A percentile compares a stretch with the other conserved stretches of the same genome.
Conservation (phyloP, 768 basidiomycete species). For the Exidia glandulosa region DNA sequence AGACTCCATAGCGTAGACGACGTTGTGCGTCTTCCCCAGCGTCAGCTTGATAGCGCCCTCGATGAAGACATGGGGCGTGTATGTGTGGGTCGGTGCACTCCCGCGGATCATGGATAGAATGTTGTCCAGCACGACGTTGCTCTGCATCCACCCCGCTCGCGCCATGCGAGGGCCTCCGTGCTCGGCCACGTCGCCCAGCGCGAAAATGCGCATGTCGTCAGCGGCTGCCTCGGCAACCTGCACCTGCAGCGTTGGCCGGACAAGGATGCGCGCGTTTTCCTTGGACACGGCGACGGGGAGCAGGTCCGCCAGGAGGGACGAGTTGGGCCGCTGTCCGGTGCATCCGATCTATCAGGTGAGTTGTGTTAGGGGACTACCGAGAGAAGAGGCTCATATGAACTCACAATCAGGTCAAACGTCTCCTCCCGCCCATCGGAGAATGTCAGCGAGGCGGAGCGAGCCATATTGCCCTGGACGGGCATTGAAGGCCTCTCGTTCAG, state of each 20-base stretch:
- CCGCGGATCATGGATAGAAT: slow-evolving; percentile 33
- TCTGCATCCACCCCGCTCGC: slow-evolving; percentile 19
- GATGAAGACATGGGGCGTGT: neutral
- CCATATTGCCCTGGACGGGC: slow-evolving; percentile 21
- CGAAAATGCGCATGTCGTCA: slow-evolving; percentile 33
- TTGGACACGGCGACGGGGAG: no score
- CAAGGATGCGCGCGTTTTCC: neutral
- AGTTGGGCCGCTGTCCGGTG: slow-evolving; percentile 21
- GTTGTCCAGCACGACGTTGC: slow-evolving; percentile 43
- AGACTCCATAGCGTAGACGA: neutral
- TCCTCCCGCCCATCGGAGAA: no score
- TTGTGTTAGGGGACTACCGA: neutral
- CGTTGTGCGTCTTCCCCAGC: neutral
- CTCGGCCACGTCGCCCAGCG: slow-evolving; percentile 51
- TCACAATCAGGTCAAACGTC: no score
- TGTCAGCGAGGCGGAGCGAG: neutral
- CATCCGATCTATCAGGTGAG: slow-evolving; percentile 15
- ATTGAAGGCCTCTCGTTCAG: slow-evolving; percentile 46
- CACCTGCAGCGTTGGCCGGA: slow-evolving; percentile 8
- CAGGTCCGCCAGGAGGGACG: slow-evolving; percentile 12
- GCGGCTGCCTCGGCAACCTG: slow-evolving; percentile 16
- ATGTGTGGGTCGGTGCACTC: neutral
- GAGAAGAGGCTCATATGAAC: neutral
- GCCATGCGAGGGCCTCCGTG: slow-evolving; percentile 51
- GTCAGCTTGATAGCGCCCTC: neutral